Percentiles rank a stretch among this genome's conserved stretches.
phyloP scores from a whole-genome alignment of 805 yeast genomes.

The Wickerhamomyces ciferrii region DNA sequence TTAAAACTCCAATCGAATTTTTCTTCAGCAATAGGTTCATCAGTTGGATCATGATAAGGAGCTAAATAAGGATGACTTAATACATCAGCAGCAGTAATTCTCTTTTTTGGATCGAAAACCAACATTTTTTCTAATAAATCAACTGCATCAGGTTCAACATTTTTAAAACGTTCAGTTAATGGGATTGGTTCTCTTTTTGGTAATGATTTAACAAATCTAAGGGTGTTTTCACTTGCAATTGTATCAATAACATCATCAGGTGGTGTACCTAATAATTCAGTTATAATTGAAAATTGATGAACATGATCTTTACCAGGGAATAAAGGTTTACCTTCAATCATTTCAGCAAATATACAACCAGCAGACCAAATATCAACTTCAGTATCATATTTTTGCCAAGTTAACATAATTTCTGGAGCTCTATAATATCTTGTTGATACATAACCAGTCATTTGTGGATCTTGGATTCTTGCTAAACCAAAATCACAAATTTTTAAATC shows the following conservation, averaged over 20 bases:
- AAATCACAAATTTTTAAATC: slow-evolving; percentile 90
- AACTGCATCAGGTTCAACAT: slow-evolving; percentile 79
- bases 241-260: slow-evolving; percentile 95
- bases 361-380: slow-evolving; percentile 99
- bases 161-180: slow-evolving; percentile 72
- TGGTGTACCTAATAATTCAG: slow-evolving; percentile 94
- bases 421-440: slow-evolving; percentile 94
- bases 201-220: slow-evolving; percentile 87
- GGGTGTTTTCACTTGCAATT: slow-evolving; percentile 91
- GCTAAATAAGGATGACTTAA: slow-evolving; percentile 86
- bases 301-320: slow-evolving; percentile 99
- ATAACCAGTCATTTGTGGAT: slow-evolving; percentile 98
- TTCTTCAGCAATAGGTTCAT: slow-evolving; percentile 91
- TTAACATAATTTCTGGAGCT: slow-evolving; percentile 97
- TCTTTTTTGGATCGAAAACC: slow-evolving; percentile 89
- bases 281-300: slow-evolving; percentile 94
- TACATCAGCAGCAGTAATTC: slow-evolving; percentile 90
- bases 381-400: slow-evolving; percentile 96
- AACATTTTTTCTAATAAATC: slow-evolving; percentile 86
- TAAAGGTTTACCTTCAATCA: slow-evolving; percentile 94
- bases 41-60: slow-evolving; percentile 95
- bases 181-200: slow-evolving; percentile 94
- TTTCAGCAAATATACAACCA: slow-evolving; percentile 95
- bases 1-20: slow-evolving; percentile 98
- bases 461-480: slow-evolving; percentile 95